A percentile compares a stretch with the other conserved stretches of the same genome.
These are phyloP conservation scores for Tieghemostelium lacteum DNA, from an alignment of 78 protist species.

Conservation along the genomic window DNA sequence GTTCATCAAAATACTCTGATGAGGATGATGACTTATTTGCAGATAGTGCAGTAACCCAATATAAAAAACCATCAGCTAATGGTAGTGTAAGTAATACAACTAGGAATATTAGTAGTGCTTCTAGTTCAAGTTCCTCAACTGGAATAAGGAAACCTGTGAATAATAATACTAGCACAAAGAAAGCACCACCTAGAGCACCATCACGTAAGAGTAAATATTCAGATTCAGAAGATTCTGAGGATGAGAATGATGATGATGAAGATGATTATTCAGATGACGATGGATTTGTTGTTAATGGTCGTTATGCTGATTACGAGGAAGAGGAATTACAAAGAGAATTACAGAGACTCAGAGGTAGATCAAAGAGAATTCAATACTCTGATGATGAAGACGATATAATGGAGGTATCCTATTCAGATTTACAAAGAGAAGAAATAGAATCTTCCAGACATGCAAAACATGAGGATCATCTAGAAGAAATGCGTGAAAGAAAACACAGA, in stretches of 20 bases:
- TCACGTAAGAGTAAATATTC: not conserved
- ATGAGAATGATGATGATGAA: too few species aligned
- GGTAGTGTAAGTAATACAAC: too few species aligned
- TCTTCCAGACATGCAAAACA: not conserved
- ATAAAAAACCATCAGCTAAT: not conserved
- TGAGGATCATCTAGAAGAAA: not conserved
- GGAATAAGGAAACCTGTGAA: too few species aligned
- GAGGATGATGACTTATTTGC: not conserved
- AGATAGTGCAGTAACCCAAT: not conserved
- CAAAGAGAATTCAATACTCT: not conserved
- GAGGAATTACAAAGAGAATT: not conserved
- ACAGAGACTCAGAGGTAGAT: not conserved
- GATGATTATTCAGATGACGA: too few species aligned
- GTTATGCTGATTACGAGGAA: not conserved
- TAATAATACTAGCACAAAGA: too few species aligned
- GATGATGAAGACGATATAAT: not conserved
- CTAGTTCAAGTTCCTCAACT: too few species aligned
- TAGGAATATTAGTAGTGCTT: too few species aligned
- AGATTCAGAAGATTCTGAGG: too few species aligned
- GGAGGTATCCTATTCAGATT: not conserved
- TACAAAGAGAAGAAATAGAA: constrained; percentile 3
- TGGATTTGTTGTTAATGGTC: not conserved
- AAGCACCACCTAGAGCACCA: too few species aligned
- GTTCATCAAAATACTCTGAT: not conserved
- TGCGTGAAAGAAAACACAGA: not conserved